Conservation (phyloP, 2,329 filamentous ascomycete genomes). For the Westerdykella sp. region DNA sequence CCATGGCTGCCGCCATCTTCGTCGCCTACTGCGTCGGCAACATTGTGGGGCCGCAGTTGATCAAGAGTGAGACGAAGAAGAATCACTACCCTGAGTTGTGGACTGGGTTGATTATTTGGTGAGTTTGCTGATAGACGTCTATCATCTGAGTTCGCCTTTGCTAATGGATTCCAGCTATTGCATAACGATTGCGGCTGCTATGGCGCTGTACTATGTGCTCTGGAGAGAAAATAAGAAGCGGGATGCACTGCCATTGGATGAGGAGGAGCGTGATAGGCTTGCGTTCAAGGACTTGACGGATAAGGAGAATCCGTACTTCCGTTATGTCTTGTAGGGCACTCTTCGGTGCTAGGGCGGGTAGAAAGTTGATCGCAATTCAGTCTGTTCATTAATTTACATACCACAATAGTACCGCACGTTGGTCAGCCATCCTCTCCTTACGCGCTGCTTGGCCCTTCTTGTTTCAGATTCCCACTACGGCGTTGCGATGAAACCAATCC, state of each 20-base stretch:
- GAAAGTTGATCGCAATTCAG: too few relatives aligned
- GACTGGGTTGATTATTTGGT: constrained; percentile 61
- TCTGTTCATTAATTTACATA: too few relatives aligned
- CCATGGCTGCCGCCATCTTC: constrained; percentile 68
- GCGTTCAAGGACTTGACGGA: constrained; percentile 51
- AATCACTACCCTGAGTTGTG: constrained; percentile 67
- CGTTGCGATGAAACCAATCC: too few relatives aligned
- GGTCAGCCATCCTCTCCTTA: too few relatives aligned
- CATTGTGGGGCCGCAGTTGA: constrained; percentile 67
- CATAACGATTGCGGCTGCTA: constrained; percentile 57
- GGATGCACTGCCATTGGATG: constrained; percentile 45
- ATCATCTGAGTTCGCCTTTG: neutral
- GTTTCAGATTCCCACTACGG: too few relatives aligned
- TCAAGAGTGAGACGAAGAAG: constrained; percentile 58
- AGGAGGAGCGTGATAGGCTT: constrained; percentile 49
- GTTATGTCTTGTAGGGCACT: constrained; percentile 42
- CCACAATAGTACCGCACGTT: too few relatives aligned
- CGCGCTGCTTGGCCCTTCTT: too few relatives aligned
- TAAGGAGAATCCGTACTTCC: constrained; percentile 52
- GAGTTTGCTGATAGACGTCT: constrained; percentile 10
- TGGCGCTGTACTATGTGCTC: constrained; percentile 54
- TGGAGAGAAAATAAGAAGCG: constrained; percentile 47
- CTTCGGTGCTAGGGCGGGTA: too few relatives aligned
- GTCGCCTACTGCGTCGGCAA: constrained; percentile 71
- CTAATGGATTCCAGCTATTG: constrained; percentile 49